These are phyloP conservation scores for Globisporangium irregulare DNA, from an alignment of 352 stramenopile genomes.

Conservation along the genomic window DNA sequence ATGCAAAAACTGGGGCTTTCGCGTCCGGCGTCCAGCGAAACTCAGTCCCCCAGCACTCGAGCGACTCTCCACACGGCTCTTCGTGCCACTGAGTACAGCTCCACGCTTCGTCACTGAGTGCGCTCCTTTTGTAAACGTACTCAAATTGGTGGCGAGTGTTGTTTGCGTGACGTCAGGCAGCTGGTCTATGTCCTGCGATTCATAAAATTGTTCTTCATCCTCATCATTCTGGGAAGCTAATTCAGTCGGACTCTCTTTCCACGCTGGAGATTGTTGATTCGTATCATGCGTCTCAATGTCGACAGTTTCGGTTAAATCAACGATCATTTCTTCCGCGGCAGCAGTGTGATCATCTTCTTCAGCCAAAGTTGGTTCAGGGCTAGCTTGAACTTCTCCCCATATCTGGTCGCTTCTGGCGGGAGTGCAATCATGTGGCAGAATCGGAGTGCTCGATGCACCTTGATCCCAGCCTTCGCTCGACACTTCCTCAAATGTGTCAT, in stretches of 20 bases:
- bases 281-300: neutral
- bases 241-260: neutral
- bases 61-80: neutral
- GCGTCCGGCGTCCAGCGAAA: neutral
- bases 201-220: neutral
- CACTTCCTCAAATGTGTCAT: constrained; percentile 9
- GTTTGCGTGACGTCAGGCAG: constrained; percentile 1
- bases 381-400: neutral
- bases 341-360: neutral
- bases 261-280: neutral
- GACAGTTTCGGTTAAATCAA: neutral
- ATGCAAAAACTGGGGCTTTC: constrained; percentile 13
- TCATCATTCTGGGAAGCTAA: neutral
- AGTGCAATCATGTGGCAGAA: neutral
- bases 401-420: neutral
- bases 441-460: neutral
- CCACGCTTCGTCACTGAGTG: constrained; percentile 1
- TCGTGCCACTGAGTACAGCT: neutral
- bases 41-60: neutral
- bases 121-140: neutral
- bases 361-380: neutral
- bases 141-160: neutral
- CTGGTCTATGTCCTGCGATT: neutral
- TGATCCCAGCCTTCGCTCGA: neutral
- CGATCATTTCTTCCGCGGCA: constrained; percentile 6